These are phyloP conservation scores for Neoarthrinium moseri DNA, from an alignment of 2,329 filamentous ascomycete genomes.

Conservation along the genomic window DNA sequence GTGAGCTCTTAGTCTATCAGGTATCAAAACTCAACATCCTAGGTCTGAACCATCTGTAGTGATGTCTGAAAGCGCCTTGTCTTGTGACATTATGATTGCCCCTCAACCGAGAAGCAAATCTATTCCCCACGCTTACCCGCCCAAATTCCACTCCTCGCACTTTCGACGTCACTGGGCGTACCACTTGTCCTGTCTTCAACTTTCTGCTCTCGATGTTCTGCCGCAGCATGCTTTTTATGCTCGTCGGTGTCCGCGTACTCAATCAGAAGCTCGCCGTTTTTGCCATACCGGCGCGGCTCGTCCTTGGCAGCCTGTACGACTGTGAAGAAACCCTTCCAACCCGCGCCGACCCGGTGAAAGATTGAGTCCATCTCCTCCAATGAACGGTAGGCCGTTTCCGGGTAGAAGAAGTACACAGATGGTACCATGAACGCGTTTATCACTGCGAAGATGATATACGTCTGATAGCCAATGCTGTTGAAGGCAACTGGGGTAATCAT, in stretches of 20 bases:
- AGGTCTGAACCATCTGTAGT: too few relatives aligned
- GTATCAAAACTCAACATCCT: too few relatives aligned
- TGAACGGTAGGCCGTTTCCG: constrained; percentile 61
- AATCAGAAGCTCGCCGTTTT: constrained; percentile 57
- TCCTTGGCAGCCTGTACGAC: constrained; percentile 40
- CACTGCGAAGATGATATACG: constrained; percentile 65
- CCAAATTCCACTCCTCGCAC: neutral
- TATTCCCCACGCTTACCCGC: too few relatives aligned
- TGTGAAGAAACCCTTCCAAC: constrained; percentile 35
- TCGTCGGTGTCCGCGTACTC: neutral
- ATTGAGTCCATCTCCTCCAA: constrained; percentile 67
- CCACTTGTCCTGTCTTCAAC: neutral
- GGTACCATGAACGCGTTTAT: constrained; percentile 62
- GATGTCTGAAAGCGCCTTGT: too few relatives aligned
- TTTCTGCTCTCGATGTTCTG: neutral
- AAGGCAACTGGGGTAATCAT: constrained; percentile 62
- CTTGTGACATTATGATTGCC: too few relatives aligned
- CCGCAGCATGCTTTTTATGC: neutral
- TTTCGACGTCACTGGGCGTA: neutral
- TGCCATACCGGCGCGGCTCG: constrained; percentile 56
- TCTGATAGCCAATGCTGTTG: constrained; percentile 55
- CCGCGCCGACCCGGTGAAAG: constrained; percentile 51
- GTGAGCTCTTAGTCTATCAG: too few relatives aligned
- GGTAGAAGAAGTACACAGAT: constrained; percentile 60
- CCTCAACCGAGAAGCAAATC: too few relatives aligned